phyloP scores from a whole-genome alignment of 2,329 filamentous ascomycete genomes.

The Aspergillus fumigatus region DNA sequence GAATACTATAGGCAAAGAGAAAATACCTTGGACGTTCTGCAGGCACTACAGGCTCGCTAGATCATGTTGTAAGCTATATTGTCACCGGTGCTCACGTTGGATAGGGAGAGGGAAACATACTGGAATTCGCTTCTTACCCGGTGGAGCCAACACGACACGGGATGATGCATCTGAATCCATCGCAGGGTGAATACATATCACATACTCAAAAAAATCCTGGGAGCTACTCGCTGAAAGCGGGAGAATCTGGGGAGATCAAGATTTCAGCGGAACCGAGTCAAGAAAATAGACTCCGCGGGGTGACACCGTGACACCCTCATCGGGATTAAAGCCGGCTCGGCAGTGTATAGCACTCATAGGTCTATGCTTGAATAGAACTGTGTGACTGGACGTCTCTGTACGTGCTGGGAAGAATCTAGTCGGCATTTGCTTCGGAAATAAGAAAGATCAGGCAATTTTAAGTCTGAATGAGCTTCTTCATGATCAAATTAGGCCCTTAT shows the following conservation, averaged over 20 bases:
- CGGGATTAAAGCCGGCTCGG: background rate
- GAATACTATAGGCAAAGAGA: background rate
- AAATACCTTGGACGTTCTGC: constrained; percentile 34
- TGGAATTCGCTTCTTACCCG: constrained; percentile 34
- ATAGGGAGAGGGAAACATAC: constrained; percentile 16
- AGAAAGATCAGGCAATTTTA: background rate
- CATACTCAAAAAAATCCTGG: background rate
- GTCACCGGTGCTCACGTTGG: background rate
- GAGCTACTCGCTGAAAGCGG: background rate
- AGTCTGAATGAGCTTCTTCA: background rate
- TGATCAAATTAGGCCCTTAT: background rate
- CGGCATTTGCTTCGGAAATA: background rate
- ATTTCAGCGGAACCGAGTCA: background rate
- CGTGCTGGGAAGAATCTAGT: background rate
- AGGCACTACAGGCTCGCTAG: constrained; percentile 36
- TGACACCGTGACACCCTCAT: background rate
- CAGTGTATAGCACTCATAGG: background rate
- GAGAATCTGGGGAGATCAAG: background rate
- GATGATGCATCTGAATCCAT: constrained; percentile 22
- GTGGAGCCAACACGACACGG: constrained; percentile 17
- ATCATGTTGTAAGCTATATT: background rate
- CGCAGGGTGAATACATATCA: background rate
- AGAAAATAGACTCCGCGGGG: background rate
- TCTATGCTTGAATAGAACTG: too few relatives aligned
- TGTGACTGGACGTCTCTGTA: background rate